A percentile compares a stretch with the other conserved stretches of the same genome.
Evolutionary conservation across 2,329 filamentous ascomycete genomes (phyloP).

Genomic region (Fusarium staphyleae): DNA sequence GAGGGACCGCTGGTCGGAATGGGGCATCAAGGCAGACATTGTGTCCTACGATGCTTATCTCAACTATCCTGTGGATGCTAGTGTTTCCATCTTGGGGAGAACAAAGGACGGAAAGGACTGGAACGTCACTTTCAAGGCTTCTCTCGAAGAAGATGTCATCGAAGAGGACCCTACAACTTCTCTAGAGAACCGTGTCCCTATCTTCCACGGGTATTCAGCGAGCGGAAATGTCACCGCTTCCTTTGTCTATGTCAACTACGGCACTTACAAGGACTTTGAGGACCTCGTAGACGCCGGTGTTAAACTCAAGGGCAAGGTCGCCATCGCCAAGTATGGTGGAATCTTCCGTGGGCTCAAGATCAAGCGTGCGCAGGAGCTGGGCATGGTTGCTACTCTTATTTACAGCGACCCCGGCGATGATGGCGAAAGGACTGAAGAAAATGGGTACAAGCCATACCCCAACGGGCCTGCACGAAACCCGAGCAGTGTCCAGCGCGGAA

Average conservation of each 20-base stretch:
- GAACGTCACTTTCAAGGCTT: conserved; percentile 78
- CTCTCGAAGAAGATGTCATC: conserved; percentile 82
- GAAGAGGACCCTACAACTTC: conserved; percentile 82
- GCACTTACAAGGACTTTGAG: conserved; percentile 84
- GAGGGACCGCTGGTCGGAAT: conserved; percentile 73
- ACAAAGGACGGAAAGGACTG: conserved; percentile 51
- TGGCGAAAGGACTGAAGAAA: conserved; percentile 78
- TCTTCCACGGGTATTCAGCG: conserved; percentile 94
- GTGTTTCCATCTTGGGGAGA: conserved; percentile 68
- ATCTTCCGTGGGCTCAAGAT: conserved; percentile 92
- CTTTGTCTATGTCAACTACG: conserved; percentile 91
- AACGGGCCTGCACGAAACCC: conserved; percentile 87
- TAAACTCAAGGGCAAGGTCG: conserved; percentile 83
- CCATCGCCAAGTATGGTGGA: conserved; percentile 82
- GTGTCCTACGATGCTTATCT: conserved; percentile 78
- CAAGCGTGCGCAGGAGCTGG: conserved; percentile 88
- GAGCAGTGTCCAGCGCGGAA: conserved; percentile 89
- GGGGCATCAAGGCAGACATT: conserved; percentile 70
- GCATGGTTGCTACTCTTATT: conserved; percentile 84
- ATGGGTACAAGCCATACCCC: conserved; percentile 82
- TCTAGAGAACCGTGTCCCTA: conserved; percentile 76
- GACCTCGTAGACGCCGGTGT: conserved; percentile 79
- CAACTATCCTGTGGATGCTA: conserved; percentile 77
- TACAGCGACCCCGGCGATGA: conserved; percentile 93
- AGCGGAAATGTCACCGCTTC: conserved; percentile 88